A percentile compares a stretch with the other conserved stretches of the same genome.
phyloP scores from a whole-genome alignment of 345 rosid species.

The Iberis pinnata region DNA sequence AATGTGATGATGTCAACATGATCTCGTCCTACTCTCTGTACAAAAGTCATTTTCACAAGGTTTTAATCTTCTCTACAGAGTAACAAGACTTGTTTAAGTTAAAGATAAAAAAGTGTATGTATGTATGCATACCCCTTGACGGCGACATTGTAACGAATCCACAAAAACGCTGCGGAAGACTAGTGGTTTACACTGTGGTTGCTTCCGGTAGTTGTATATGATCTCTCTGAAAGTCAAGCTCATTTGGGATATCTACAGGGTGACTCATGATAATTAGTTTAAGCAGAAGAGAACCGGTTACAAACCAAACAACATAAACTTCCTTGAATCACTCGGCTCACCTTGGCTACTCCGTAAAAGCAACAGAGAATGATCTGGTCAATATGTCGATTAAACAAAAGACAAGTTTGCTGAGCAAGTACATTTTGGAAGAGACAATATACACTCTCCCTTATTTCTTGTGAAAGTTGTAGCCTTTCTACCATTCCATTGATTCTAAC shows the following conservation, averaged over 20 bases:
- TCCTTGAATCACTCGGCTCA: background rate
- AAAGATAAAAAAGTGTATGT: background rate
- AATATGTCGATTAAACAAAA: conserved; percentile 45
- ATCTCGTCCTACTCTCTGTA: conserved; percentile 54
- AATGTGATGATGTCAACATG: conserved; percentile 67
- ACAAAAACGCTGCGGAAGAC: conserved; percentile 63
- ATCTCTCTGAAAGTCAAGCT: conserved; percentile 61
- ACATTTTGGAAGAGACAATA: conserved; percentile 50
- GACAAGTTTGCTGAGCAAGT: conserved; percentile 39
- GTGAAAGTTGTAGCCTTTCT: conserved; percentile 50
- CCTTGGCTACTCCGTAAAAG: conserved; percentile 64
- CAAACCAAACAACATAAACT: background rate
- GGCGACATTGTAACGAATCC: conserved; percentile 34
- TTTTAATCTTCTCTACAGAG: background rate
- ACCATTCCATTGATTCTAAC: conserved; percentile 58
- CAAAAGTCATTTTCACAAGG: conserved; percentile 3
- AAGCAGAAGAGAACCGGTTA: background rate
- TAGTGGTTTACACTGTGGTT: conserved; percentile 52
- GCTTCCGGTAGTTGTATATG: conserved; percentile 59
- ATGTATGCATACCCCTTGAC: conserved; percentile 14
- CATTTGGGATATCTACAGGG: conserved; percentile 52
- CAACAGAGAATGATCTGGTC: conserved; percentile 61
- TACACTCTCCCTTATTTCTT: conserved; percentile 50
- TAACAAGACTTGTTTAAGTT: background rate
- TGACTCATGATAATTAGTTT: conserved; percentile 6